Evolutionary conservation across 2,329 filamentous ascomycete species (phyloP), one percentile per base, ranked within the genome.

Genomic region (Niveomyces coronatus): DNA sequence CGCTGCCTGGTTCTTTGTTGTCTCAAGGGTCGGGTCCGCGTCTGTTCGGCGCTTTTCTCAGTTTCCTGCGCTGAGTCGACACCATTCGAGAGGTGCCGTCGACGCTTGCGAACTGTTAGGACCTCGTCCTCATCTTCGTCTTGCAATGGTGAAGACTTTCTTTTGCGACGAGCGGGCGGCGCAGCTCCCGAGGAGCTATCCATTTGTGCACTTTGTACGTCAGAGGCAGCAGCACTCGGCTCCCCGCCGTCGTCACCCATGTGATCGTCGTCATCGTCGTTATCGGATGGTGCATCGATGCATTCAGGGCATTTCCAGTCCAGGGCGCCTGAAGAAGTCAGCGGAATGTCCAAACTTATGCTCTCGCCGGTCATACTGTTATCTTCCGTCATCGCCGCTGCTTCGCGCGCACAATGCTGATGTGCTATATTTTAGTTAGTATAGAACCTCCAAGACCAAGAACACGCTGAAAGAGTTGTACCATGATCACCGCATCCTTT

Each of bases 401-500:
- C 31, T 11, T 40, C 31, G 4, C 37, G 37, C n/a, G 37, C 37
- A 31, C 37, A 40, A 24, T 40, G 37, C 16, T 40, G 37, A 22
- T 40, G 37, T 4, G 37, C 26, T 28, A 28, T 5, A 17, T 5
- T 17, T 17, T 34, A 29, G 18, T 18, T 15, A 5, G 23, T 43
- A 14, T 29, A 28, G 33, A 41, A 29, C 32, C 40, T 10, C 6
- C 39, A 33, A 27, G 55, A 34, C 9, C 7, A n/a, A n/a, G n/a
- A n/a, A n/a, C 26, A 28, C 26, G 26, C 7, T 9, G 26, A n/a
- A n/a, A 6, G 10, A 28, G 9, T n/a, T n/a, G 7, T 68, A 94
- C 87, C 79, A 60, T 86, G 83, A 54, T 89, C 83, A 47, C 79
- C 79, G 60, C 89, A 96, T 46, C 76, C 70, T 43, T 67, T 68